phyloP scores from a whole-genome alignment of 2,329 filamentous ascomycete species.

The Lithohypha guttulata region DNA sequence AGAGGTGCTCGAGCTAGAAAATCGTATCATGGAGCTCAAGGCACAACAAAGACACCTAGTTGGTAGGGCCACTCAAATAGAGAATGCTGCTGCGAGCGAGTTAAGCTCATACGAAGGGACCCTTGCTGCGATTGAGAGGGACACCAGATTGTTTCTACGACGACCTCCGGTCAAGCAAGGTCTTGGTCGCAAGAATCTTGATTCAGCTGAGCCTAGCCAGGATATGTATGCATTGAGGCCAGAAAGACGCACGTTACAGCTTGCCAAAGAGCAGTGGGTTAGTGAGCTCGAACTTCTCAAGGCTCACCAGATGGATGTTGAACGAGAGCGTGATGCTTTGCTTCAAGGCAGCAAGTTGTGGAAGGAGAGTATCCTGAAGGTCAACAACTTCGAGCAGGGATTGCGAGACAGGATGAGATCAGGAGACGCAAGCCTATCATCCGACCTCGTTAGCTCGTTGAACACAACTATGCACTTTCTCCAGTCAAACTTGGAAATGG shows the following conservation, averaged over 20 bases:
- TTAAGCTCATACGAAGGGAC: conserved; percentile 49
- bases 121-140: conserved; percentile 44
- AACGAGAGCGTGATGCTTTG: conserved; percentile 46
- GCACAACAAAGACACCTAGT: conserved; percentile 43
- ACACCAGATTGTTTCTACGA: conserved; percentile 43
- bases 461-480: conserved; percentile 28
- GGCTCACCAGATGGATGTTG: conserved; percentile 35
- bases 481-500: conserved; percentile 39
- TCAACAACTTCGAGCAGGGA: conserved; percentile 43
- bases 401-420: conserved; percentile 29
- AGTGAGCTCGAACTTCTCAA: conserved; percentile 38
- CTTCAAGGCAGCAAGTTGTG: conserved; percentile 49
- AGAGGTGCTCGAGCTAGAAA: conserved; percentile 49
- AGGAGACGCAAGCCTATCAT: conserved; percentile 7
- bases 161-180: conserved; percentile 34
- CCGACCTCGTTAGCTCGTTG: conserved; percentile 10
- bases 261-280: conserved; percentile 48
- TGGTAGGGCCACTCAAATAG: conserved; percentile 40
- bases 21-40: conserved; percentile 45
- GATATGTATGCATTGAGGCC: conserved; percentile 44
- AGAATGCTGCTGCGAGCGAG: conserved; percentile 49
- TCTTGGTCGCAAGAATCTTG: conserved; percentile 16
- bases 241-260: conserved; percentile 47
- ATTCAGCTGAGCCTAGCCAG: background rate
- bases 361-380: conserved; percentile 43